Evolutionary conservation across 176 grass and related monocot species (phyloP).

Genomic region (Neostapfia colusana): DNA sequence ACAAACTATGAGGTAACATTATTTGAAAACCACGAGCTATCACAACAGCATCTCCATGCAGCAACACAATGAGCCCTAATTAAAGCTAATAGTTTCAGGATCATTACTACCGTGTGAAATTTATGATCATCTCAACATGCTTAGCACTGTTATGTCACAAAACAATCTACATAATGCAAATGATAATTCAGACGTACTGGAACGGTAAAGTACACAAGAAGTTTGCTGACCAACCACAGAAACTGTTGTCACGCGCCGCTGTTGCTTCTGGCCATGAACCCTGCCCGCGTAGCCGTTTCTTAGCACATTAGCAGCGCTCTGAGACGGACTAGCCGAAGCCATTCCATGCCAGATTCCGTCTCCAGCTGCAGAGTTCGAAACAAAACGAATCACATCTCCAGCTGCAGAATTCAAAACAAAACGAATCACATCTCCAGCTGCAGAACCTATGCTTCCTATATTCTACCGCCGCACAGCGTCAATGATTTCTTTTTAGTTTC

Average conservation of each 20-base stretch:
- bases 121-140: neutral
- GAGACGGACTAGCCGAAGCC: slow-evolving; percentile 19
- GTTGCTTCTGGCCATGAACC: slow-evolving; percentile 1
- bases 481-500: neutral
- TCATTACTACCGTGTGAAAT: neutral
- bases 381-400: slow-evolving; percentile 32
- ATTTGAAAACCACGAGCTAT: neutral
- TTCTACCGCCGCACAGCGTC: neutral
- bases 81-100: neutral
- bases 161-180: neutral
- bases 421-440: neutral
- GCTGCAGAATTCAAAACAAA: slow-evolving; percentile 36
- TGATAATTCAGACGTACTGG: neutral
- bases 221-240: slow-evolving; percentile 51
- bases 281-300: slow-evolving; percentile 27
- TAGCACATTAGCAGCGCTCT: neutral
- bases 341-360: slow-evolving; percentile 3
- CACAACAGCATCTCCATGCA: neutral
- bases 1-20: neutral
- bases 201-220: neutral
- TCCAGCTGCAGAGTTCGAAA: slow-evolving; percentile 37
- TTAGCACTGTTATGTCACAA: neutral
- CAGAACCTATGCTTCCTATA: neutral
- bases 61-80: neutral
- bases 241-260: slow-evolving; percentile 38